Conservation (phyloP, 2,329 filamentous ascomycete species). For the Claviceps capensis region DNA sequence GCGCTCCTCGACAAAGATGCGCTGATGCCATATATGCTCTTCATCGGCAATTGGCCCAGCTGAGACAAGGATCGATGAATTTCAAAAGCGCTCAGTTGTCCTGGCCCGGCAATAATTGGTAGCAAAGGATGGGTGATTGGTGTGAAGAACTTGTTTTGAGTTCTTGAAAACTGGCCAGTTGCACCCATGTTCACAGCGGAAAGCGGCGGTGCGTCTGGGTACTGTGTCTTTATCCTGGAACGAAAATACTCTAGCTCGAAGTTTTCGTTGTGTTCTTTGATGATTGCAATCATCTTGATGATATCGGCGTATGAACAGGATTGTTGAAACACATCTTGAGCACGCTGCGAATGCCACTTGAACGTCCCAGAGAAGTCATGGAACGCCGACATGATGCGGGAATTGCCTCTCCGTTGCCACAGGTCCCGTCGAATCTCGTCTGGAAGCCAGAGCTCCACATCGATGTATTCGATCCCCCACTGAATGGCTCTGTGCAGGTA, state of each 20-base stretch:
- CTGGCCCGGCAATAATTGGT: slow-evolving; percentile 72
- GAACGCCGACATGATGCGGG: slow-evolving; percentile 81
- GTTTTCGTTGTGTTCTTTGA: slow-evolving; percentile 70
- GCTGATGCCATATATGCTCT: slow-evolving; percentile 68
- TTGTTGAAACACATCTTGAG: slow-evolving; percentile 56
- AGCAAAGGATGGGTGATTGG: slow-evolving; percentile 77
- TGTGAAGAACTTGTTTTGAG: slow-evolving; percentile 74
- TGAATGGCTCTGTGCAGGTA: slow-evolving; percentile 76
- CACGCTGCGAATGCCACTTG: slow-evolving; percentile 65
- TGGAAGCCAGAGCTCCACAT: slow-evolving; percentile 78
- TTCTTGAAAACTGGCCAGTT: slow-evolving; percentile 71
- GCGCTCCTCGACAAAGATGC: slow-evolving; percentile 47
- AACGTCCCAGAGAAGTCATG: slow-evolving; percentile 79
- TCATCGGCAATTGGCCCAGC: slow-evolving; percentile 68
- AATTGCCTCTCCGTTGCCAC: slow-evolving; percentile 59
- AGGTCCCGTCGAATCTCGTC: slow-evolving; percentile 57
- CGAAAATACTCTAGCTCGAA: slow-evolving; percentile 86
- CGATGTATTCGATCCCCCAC: slow-evolving; percentile 83
- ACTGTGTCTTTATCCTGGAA: slow-evolving; percentile 56
- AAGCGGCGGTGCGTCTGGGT: slow-evolving; percentile 56
- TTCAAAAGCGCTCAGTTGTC: slow-evolving; percentile 73
- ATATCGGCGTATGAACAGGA: slow-evolving; percentile 68
- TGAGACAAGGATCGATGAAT: slow-evolving; percentile 69
- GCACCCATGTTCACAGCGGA: slow-evolving; percentile 82
- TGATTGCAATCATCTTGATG: slow-evolving; percentile 82